phyloP scores from a whole-genome alignment of 208 protist genomes.

The Strigomonas culicis region DNA sequence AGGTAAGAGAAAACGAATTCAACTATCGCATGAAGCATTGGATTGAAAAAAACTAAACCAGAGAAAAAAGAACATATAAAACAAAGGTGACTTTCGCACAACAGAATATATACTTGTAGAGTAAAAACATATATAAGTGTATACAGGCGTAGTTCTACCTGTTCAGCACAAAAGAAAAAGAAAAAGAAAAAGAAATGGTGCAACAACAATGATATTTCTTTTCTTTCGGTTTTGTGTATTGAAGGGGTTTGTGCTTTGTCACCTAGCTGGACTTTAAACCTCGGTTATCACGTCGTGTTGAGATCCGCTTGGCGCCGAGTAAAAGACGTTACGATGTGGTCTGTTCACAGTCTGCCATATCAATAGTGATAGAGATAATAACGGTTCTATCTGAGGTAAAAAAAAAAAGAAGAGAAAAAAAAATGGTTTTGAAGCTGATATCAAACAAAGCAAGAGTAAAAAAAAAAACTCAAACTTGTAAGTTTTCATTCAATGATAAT shows the following conservation, averaged over 20 bases:
- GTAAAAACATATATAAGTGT: not conserved
- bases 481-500: not conserved
- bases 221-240: constrained; percentile 7
- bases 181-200: not conserved
- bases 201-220: constrained; percentile 11
- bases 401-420: constrained; percentile 7
- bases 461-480: constrained; percentile 7
- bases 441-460: constrained; percentile 1
- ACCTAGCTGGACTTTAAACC: no score
- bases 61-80: not conserved
- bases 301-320: no score
- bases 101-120: no score
- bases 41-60: not conserved
- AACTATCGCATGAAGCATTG: no score
- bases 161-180: not conserved
- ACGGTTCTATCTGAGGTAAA: no score
- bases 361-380: constrained; percentile 5
- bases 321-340: no score
- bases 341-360: not conserved
- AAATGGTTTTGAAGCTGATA: no score
- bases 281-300: no score
- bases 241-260: no score
- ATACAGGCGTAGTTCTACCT: not conserved
- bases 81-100: no score
- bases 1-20: not conserved